Evolutionary conservation across 140 eudicot species (phyloP).

Genomic region (Flaveria floridana): DNA sequence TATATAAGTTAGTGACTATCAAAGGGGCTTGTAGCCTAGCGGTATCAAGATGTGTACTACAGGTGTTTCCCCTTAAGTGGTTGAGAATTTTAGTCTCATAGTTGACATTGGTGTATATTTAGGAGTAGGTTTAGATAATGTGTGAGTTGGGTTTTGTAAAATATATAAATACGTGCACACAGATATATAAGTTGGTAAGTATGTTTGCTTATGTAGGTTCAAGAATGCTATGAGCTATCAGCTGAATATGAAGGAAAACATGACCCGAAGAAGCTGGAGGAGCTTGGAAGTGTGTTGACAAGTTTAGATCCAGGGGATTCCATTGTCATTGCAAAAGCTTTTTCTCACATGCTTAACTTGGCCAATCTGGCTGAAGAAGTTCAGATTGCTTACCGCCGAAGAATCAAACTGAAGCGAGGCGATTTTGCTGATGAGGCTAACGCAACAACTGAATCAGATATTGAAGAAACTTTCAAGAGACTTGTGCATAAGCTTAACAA

Average conservation of each 20-base stretch:
- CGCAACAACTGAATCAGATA: slow-evolving; percentile 92
- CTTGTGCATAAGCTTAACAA: slow-evolving; percentile 70
- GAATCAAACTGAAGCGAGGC: slow-evolving; percentile 73
- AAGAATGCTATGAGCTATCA: slow-evolving; percentile 92
- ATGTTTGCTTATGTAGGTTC: slow-evolving; percentile 55
- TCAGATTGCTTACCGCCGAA: slow-evolving; percentile 81
- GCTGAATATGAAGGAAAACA: slow-evolving; percentile 89
- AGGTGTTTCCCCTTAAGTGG: no score
- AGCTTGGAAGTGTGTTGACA: slow-evolving; percentile 79
- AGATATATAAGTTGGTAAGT: no score
- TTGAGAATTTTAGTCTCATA: no score
- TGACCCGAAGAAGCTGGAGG: slow-evolving; percentile 77
- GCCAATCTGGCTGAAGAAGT: slow-evolving; percentile 99
- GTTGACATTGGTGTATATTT: no score
- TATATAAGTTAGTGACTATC: neutral
- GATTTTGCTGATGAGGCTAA: slow-evolving; percentile 80
- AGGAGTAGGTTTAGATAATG: no score
- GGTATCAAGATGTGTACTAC: no score
- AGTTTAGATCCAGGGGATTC: slow-evolving; percentile 98
- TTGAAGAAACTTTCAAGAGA: slow-evolving; percentile 85
- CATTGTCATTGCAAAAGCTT: slow-evolving; percentile 44
- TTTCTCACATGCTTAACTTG: slow-evolving; percentile 78
- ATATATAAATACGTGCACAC: no score
- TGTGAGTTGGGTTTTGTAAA: no score
- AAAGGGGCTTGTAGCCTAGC: neutral